These are phyloP conservation scores for Suillus variegatus DNA, from an alignment of 768 basidiomycete species.

Conservation along the genomic window DNA sequence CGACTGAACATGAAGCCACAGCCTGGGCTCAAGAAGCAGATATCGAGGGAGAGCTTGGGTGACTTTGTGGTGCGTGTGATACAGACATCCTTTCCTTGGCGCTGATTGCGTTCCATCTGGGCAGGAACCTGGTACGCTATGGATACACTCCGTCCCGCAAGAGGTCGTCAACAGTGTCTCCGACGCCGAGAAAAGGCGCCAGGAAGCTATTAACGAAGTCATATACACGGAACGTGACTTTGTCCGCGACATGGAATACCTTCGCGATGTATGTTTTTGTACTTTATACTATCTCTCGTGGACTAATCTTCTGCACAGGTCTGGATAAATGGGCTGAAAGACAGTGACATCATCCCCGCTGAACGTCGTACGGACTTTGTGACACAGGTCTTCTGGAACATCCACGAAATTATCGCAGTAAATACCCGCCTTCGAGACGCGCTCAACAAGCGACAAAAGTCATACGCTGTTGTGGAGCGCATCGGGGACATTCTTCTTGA, in stretches of 20 bases:
- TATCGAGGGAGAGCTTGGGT: slow-evolving; percentile 77
- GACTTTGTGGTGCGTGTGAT: slow-evolving; percentile 63
- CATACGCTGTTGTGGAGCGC: slow-evolving; percentile 87
- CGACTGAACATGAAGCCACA: slow-evolving; percentile 92
- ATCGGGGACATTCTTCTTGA: slow-evolving; percentile 93
- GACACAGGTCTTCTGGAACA: slow-evolving; percentile 97
- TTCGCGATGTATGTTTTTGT: slow-evolving; percentile 74
- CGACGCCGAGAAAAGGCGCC: slow-evolving; percentile 91
- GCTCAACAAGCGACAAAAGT: slow-evolving; percentile 93
- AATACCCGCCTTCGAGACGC: slow-evolving; percentile 92
- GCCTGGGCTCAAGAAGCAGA: slow-evolving; percentile 83
- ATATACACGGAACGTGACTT: slow-evolving; percentile 95
- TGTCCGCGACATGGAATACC: slow-evolving; percentile 96
- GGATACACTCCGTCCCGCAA: slow-evolving; percentile 95
- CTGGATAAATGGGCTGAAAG: slow-evolving; percentile 88
- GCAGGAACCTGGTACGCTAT: slow-evolving; percentile 81
- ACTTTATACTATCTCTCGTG: slow-evolving; percentile 3
- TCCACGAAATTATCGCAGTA: slow-evolving; percentile 89
- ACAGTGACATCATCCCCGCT: slow-evolving; percentile 73
- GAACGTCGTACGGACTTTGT: slow-evolving; percentile 82
- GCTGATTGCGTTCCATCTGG: slow-evolving; percentile 31
- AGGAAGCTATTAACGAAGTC: slow-evolving; percentile 98
- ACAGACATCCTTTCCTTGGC: slow-evolving; percentile 2
- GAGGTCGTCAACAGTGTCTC: slow-evolving; percentile 92
- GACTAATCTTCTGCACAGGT: slow-evolving; percentile 43